phyloP scores from a whole-genome alignment of 768 basidiomycete genomes.

The Steccherinum ochraceum region DNA sequence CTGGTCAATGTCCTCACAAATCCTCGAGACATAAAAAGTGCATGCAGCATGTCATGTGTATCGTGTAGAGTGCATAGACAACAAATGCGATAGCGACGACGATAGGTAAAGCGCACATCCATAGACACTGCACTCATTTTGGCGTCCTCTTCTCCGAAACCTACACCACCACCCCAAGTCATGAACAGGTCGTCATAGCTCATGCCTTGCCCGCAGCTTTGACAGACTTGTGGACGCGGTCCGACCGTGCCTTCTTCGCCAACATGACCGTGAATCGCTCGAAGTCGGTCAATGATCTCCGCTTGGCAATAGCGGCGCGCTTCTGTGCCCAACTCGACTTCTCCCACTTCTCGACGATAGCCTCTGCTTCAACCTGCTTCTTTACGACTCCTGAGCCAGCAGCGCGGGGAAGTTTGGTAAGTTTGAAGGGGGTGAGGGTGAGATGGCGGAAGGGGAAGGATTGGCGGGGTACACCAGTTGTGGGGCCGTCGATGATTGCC shows the following conservation, averaged over 20 bases:
- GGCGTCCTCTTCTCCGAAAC: background rate
- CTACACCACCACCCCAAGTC: background rate
- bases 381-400: slow-evolving; percentile 78
- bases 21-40: background rate
- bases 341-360: slow-evolving; percentile 82
- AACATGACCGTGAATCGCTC: slow-evolving; percentile 85
- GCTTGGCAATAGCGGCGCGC: slow-evolving; percentile 65
- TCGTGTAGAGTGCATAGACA: background rate
- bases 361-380: slow-evolving; percentile 86
- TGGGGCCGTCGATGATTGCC: slow-evolving; percentile 95
- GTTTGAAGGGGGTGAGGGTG: slow-evolving; percentile 79
- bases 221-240: slow-evolving; percentile 66
- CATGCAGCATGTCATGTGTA: background rate
- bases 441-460: slow-evolving; percentile 88
- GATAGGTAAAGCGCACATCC: background rate
- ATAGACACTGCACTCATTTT: background rate
- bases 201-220: slow-evolving; percentile 51
- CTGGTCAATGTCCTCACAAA: no score
- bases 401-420: slow-evolving; percentile 80
- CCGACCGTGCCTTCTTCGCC: slow-evolving; percentile 83
- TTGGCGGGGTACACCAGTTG: slow-evolving; percentile 89
- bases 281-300: slow-evolving; percentile 83
- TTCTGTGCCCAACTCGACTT: slow-evolving; percentile 85
- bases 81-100: background rate
- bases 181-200: slow-evolving; percentile 4